A percentile compares a stretch with the other conserved stretches of the same genome.
These are phyloP conservation scores for Apophysomyces sp. DNA, from an alignment of 371 early-diverging fungal species.

Conservation along the genomic window DNA sequence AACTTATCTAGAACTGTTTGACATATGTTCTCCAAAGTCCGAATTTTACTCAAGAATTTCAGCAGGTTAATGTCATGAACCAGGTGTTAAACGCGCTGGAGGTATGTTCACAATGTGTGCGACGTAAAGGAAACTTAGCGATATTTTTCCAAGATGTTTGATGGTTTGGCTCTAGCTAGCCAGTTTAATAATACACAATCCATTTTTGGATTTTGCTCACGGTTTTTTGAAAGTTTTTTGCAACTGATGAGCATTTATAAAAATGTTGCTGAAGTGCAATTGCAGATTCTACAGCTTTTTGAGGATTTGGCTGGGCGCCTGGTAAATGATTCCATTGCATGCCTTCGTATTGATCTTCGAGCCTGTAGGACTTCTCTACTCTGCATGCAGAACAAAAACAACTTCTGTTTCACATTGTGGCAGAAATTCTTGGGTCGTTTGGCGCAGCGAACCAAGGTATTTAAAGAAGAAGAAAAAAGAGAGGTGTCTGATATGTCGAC, in stretches of 20 bases:
- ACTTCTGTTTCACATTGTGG: conserved; percentile 44
- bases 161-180: conserved; percentile 73
- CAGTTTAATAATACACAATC: conserved; percentile 61
- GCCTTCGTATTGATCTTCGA: neutral
- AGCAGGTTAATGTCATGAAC: conserved; percentile 53
- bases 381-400: conserved; percentile 43
- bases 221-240: conserved; percentile 67
- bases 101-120: conserved; percentile 30
- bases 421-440: conserved; percentile 50
- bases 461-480: neutral
- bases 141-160: conserved; percentile 59
- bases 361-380: conserved; percentile 42
- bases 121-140: neutral
- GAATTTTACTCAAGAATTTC: conserved; percentile 59
- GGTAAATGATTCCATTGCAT: conserved; percentile 18
- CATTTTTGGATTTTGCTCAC: conserved; percentile 57
- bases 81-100: conserved; percentile 69
- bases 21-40: conserved; percentile 56
- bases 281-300: conserved; percentile 62
- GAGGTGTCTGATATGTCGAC: neutral
- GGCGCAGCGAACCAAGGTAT: conserved; percentile 53
- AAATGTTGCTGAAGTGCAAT: conserved; percentile 61
- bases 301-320: conserved; percentile 51
- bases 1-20: conserved; percentile 42
- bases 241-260: conserved; percentile 68